phyloP scores from a whole-genome alignment of 1,284 basidiomycete genomes.

The Somion occarium region DNA sequence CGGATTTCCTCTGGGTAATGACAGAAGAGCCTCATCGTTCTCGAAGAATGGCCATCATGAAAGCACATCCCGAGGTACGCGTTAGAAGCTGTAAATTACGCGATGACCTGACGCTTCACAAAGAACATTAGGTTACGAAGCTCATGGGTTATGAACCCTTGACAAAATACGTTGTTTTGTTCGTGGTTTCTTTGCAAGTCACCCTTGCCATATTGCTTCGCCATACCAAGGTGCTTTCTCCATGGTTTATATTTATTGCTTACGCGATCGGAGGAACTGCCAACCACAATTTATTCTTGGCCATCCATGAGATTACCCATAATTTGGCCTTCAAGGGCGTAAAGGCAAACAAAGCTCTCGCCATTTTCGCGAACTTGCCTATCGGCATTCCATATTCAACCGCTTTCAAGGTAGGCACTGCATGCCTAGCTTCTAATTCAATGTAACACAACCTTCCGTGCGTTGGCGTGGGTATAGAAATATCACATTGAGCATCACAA shows the following conservation, averaged over 20 bases:
- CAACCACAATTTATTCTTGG: conserved; percentile 96
- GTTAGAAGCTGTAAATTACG: background rate
- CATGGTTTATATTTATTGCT: conserved; percentile 71
- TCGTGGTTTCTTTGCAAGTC: conserved; percentile 80
- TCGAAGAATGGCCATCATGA: conserved; percentile 85
- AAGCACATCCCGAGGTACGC: conserved; percentile 87
- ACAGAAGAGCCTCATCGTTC: conserved; percentile 96
- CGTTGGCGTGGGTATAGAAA: conserved; percentile 36
- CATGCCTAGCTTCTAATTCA: background rate
- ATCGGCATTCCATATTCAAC: conserved; percentile 95
- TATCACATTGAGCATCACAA: conserved; percentile 97
- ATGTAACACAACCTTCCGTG: conserved; percentile 8
- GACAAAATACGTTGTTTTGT: conserved; percentile 84
- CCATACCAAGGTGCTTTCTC: conserved; percentile 63
- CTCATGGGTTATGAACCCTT: conserved; percentile 93
- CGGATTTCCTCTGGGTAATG: conserved; percentile 92
- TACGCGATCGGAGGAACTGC: conserved; percentile 91
- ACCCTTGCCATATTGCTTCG: conserved; percentile 62
- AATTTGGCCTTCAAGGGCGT: conserved; percentile 92
- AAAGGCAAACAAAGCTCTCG: conserved; percentile 79
- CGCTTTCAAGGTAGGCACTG: conserved; percentile 81
- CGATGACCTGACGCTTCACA: background rate
- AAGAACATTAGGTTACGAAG: conserved; percentile 70
- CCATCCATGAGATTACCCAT: conserved; percentile 98
- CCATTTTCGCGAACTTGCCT: conserved; percentile 88